Percentiles rank a stretch among this genome's conserved stretches.
These are phyloP conservation scores for Amanita polypyramis DNA, from an alignment of 768 basidiomycete genomes.

Conservation along the genomic window DNA sequence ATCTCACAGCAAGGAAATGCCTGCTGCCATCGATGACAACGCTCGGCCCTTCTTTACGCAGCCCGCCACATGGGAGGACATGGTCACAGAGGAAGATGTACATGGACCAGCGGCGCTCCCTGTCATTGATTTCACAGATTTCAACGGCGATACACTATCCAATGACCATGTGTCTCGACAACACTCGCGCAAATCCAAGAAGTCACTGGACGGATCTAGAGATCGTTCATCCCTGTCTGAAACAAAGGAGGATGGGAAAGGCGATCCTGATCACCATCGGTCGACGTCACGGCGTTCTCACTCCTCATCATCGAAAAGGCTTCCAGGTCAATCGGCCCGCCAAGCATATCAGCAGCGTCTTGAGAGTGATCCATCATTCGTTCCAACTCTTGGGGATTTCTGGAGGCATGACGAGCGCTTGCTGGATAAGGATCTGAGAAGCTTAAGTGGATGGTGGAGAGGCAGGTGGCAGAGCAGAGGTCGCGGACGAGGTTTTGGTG, in stretches of 20 bases:
- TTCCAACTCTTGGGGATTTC: slow-evolving; percentile 85
- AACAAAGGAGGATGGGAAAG: slow-evolving; percentile 14
- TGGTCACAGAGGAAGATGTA: slow-evolving; percentile 67
- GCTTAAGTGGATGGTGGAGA: slow-evolving; percentile 83
- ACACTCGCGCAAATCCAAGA: slow-evolving; percentile 31
- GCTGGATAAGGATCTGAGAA: slow-evolving; percentile 71
- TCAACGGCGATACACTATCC: slow-evolving; percentile 29
- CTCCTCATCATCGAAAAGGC: slow-evolving; percentile 20
- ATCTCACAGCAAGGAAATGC: slow-evolving; percentile 20
- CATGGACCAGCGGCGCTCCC: slow-evolving; percentile 61
- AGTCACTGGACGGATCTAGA: slow-evolving; percentile 12
- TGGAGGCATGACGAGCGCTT: slow-evolving; percentile 94
- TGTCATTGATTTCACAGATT: slow-evolving; percentile 72
- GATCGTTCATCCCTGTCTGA: slow-evolving; percentile 3
- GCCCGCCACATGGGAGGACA: slow-evolving; percentile 67
- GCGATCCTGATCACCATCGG: slow-evolving; percentile 18
- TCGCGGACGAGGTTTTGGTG: slow-evolving; percentile 42
- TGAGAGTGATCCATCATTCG: slow-evolving; percentile 78
- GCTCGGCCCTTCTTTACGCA: slow-evolving; percentile 43
- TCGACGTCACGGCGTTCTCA: slow-evolving; percentile 22
- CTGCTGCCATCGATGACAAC: slow-evolving; percentile 19
- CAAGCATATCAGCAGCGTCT: slow-evolving; percentile 81
- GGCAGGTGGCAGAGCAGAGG: slow-evolving; percentile 67
- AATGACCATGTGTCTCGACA: slow-evolving; percentile 12
- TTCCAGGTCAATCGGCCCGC: slow-evolving; percentile 53